Conservation (phyloP, 768 basidiomycete species). For the Hygrophoropsis aurantiaca region DNA sequence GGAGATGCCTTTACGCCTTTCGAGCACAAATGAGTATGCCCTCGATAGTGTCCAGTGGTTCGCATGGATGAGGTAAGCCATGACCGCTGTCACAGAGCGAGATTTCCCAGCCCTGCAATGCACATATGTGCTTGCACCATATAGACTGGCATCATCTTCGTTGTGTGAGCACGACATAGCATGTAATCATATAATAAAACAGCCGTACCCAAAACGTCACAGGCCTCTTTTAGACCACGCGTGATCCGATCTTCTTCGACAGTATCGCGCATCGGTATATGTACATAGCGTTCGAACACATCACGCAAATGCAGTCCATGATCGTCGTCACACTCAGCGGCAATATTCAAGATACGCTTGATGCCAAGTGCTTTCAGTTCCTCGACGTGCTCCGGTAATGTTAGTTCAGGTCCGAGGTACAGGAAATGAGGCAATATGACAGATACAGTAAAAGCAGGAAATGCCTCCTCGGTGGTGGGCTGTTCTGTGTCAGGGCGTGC, state of each 20-base stretch:
- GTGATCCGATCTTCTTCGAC: conserved; percentile 92
- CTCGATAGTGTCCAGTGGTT: conserved; percentile 95
- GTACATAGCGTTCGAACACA: conserved; percentile 80
- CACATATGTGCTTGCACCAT: conserved; percentile 87
- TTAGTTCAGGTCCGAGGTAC: conserved; percentile 88
- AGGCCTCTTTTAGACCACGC: conserved; percentile 79
- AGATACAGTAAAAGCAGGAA: conserved; percentile 76
- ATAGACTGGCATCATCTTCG: conserved; percentile 89
- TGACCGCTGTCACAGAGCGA: conserved; percentile 92
- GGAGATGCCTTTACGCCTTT: conserved; percentile 90
- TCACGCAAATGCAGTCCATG: conserved; percentile 65
- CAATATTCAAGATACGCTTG: conserved; percentile 87
- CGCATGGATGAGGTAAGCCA: conserved; percentile 96
- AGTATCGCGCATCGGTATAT: conserved; percentile 92
- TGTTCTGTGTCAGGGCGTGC: conserved; percentile 53
- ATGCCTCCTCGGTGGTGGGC: conserved; percentile 40
- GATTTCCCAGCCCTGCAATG: conserved; percentile 97
- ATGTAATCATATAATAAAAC: not conserved
- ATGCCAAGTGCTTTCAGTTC: conserved; percentile 77
- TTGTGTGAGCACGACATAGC: not conserved
- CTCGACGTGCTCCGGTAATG: conserved; percentile 68
- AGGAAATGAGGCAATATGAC: conserved; percentile 90
- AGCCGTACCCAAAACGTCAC: conserved; percentile 78
- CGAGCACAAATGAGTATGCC: conserved; percentile 90
- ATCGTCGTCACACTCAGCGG: conserved; percentile 86